phyloP scores from a whole-genome alignment of 1,139 yeast genomes.

The Lipomyces yarrowii region DNA sequence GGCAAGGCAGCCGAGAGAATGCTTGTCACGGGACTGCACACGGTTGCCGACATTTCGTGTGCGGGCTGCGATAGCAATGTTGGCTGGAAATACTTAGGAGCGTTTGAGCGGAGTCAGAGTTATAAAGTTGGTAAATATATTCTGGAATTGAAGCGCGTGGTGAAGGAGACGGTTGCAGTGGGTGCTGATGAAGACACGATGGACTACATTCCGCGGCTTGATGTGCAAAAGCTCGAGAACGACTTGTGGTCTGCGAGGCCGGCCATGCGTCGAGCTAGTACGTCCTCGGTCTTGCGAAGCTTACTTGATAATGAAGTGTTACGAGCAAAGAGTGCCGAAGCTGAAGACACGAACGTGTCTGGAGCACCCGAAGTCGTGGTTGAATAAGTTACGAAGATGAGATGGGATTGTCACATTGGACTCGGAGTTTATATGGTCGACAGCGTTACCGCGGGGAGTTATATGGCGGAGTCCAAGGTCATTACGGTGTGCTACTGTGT shows the following conservation, averaged over 20 bases:
- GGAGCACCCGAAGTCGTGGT: conserved; percentile 2
- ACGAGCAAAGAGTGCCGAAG: neutral
- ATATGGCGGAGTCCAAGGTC: too few relatives aligned
- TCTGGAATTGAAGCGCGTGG: conserved; percentile 51
- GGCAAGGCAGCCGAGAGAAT: conserved; percentile 37
- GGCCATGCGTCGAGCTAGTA: neutral
- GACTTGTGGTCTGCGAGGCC: neutral
- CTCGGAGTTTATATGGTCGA: neutral
- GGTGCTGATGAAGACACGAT: conserved; percentile 1
- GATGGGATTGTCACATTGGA: neutral
- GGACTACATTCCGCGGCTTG: conserved; percentile 1
- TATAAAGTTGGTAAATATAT: conserved; percentile 79
- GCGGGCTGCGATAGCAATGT: conserved; percentile 59
- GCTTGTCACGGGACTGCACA: conserved; percentile 71
- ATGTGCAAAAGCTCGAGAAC: neutral
- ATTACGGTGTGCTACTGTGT: neutral
- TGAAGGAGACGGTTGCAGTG: conserved; percentile 13
- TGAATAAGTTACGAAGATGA: neutral
- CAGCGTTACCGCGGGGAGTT: neutral
- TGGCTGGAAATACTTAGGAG: conserved; percentile 76
- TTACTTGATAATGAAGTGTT: neutral
- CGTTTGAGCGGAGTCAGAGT: conserved; percentile 55
- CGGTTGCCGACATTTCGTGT: conserved; percentile 63
- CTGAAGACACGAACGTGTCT: neutral
- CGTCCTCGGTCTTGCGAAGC: neutral